These are phyloP conservation scores for Veloboletus limbatus DNA, from an alignment of 1,284 basidiomycete species.

Conservation along the genomic window DNA sequence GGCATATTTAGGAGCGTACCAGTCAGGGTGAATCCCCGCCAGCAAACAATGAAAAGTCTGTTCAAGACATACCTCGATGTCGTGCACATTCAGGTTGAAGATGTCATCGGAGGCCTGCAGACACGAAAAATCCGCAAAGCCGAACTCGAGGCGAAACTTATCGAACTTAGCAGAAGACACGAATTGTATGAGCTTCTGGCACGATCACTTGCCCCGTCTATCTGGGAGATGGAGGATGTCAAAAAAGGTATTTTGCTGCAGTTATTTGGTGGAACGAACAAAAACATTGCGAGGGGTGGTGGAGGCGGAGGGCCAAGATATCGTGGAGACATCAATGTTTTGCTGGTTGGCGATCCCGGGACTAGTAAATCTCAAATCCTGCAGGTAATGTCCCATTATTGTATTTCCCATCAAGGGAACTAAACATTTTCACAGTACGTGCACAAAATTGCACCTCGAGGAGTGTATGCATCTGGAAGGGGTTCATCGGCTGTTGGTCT, in stretches of 20 bases:
- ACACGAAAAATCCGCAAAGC: conserved; percentile 50
- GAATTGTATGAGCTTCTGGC: conserved; percentile 90
- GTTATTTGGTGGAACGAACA: conserved; percentile 97
- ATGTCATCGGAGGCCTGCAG: conserved; percentile 40
- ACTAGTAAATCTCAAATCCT: conserved; percentile 96
- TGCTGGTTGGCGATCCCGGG: conserved; percentile 97
- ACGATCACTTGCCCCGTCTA: conserved; percentile 87
- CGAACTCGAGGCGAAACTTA: conserved; percentile 59
- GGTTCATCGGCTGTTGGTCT: conserved; percentile 98
- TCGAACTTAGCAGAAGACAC: conserved; percentile 67
- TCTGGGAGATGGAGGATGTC: conserved; percentile 98
- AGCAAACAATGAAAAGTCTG: conserved; percentile 88
- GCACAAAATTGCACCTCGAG: conserved; percentile 96
- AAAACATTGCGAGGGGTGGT: conserved; percentile 88
- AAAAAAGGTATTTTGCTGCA: conserved; percentile 98
- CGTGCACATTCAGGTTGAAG: conserved; percentile 75
- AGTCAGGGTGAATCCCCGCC: conserved; percentile 89
- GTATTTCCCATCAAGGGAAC: background rate
- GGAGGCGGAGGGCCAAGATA: conserved; percentile 95
- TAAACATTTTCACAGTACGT: conserved; percentile 69
- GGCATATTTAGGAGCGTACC: conserved; percentile 96
- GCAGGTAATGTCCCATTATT: conserved; percentile 52
- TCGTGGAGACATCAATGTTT: conserved; percentile 95
- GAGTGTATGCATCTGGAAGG: conserved; percentile 96
- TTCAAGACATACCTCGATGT: conserved; percentile 98